A percentile compares a stretch with the other conserved stretches of the same genome.
Evolutionary conservation across 495 filamentous ascomycete species (phyloP).

Genomic region (Trypethelium eluteriae): DNA sequence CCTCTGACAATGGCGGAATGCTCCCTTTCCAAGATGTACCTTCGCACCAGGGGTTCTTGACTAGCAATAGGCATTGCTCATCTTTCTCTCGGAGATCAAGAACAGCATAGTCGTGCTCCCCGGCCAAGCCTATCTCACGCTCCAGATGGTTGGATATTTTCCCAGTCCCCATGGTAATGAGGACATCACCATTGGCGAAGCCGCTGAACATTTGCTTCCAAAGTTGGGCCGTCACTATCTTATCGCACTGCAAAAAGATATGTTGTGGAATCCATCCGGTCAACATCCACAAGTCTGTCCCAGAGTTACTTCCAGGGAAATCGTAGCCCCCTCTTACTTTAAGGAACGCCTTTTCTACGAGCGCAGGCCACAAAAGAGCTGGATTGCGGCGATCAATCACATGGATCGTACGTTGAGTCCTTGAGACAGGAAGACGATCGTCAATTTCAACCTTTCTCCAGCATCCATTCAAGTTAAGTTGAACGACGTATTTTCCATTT

Average conservation of each 20-base stretch:
- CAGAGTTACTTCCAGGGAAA: conserved; percentile 97
- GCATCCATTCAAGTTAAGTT: conserved; percentile 91
- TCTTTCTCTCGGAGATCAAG: conserved; percentile 64
- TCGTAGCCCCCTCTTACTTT: conserved; percentile 95
- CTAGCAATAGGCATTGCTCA: conserved; percentile 57
- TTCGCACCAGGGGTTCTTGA: conserved; percentile 96
- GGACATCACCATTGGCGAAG: conserved; percentile 70
- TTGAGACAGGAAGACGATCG: conserved; percentile 79
- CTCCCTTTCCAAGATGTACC: conserved; percentile 52
- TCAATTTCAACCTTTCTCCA: conserved; percentile 83
- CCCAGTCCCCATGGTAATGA: conserved; percentile 86
- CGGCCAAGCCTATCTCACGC: conserved; percentile 67
- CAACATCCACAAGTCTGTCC: conserved; percentile 81
- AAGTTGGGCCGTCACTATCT: conserved; percentile 61
- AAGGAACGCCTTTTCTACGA: conserved; percentile 96
- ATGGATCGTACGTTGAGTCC: conserved; percentile 61
- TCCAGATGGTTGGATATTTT: conserved; percentile 66
- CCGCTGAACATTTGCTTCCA: conserved; percentile 72
- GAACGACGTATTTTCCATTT: conserved; percentile 84
- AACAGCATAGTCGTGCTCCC: conserved; percentile 91
- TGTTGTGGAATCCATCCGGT: conserved; percentile 98
- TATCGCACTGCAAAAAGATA: conserved; percentile 74
- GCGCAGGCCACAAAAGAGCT: conserved; percentile 74
- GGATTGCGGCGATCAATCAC: conserved; percentile 83
- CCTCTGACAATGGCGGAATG: neutral